Evolutionary conservation across 2,329 filamentous ascomycete species (phyloP).

Genomic region (Fusarium phyllophilum): DNA sequence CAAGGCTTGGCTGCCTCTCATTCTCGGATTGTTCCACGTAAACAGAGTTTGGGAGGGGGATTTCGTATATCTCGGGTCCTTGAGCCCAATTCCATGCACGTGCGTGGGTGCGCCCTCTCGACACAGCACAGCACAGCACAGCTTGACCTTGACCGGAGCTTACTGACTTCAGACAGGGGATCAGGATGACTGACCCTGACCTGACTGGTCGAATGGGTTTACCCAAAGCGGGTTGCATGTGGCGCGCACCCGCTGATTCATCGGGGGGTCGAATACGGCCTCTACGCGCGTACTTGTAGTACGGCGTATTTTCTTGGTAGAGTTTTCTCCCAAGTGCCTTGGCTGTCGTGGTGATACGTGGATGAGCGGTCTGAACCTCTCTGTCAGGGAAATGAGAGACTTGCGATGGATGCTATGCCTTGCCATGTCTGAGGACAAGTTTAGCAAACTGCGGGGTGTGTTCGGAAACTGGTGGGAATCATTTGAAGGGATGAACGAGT

Average conservation of each 20-base stretch:
- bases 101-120: neutral
- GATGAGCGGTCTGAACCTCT: conserved; percentile 30
- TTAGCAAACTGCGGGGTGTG: neutral
- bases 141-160: neutral
- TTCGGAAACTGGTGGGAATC: neutral
- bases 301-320: conserved; percentile 20
- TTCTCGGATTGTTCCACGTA: neutral
- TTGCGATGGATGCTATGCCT: conserved; percentile 4
- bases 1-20: conserved; percentile 13
- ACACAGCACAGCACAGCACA: neutral
- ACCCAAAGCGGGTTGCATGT: neutral
- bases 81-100: conserved; percentile 19
- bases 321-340: neutral
- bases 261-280: neutral
- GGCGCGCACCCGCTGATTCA: neutral
- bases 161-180: neutral
- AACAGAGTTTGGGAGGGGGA: conserved; percentile 23
- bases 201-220: conserved; percentile 1
- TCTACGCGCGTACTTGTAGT: neutral
- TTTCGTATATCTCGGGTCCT: conserved; percentile 43
- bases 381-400: conserved; percentile 20
- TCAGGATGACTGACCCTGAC: neutral
- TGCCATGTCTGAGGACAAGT: neutral
- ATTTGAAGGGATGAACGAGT: conserved; percentile 1
- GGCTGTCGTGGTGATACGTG: conserved; percentile 17